Base-by-base conservation (phyloP, 495 filamentous ascomycete species). In the Aspergillus steynii region DNA sequence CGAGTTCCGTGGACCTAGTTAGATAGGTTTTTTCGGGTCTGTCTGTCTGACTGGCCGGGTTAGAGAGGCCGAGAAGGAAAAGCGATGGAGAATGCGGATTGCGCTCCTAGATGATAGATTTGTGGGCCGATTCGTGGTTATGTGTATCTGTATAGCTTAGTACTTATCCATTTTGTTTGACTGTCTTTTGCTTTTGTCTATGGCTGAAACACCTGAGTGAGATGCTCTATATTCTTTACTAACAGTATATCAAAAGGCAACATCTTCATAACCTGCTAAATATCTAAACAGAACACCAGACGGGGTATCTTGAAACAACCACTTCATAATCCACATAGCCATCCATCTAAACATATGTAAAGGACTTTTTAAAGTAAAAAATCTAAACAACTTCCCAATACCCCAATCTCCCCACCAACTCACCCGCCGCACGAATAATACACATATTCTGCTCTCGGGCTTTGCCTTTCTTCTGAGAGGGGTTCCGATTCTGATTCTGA, bases 361-460 rank as follows among this genome's bases (percentile, higher is more conserved):
- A 25, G 15, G 25, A 32, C 29, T 46, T 14, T 31, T 28, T 14
- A 25, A 2, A 32, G 71, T 61, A 90, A 58, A 89, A 79, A 72
- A 86, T 71, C 73, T 61, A 90, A 58, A 89, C 79, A 72, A 86
- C 71, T 65, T 93, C 88, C 95, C 95, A 99, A 62, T 75, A 76
- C 5, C 84, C 93, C 68, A 98, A 69, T 74, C 94, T 86, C 25
- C 91, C 94, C 12, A 93, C 71, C 20, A 72, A 83, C 68, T 89
- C 83, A 9, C 95, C 95, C 10, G 89, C 86, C 63, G 91, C 85
- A 46, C 94, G 80, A 42, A 98, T 86, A 63, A 99, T 83, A 70
- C 92, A 96, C 50, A 92, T 74, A 58, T 75, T 83, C 63, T 70
- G 70, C 68, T 74, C 65, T 66, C 55, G 58, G 20, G 29, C 56